These are phyloP conservation scores for Udeniomyces megalosporus DNA, from an alignment of 768 basidiomycete genomes.

Conservation along the genomic window DNA sequence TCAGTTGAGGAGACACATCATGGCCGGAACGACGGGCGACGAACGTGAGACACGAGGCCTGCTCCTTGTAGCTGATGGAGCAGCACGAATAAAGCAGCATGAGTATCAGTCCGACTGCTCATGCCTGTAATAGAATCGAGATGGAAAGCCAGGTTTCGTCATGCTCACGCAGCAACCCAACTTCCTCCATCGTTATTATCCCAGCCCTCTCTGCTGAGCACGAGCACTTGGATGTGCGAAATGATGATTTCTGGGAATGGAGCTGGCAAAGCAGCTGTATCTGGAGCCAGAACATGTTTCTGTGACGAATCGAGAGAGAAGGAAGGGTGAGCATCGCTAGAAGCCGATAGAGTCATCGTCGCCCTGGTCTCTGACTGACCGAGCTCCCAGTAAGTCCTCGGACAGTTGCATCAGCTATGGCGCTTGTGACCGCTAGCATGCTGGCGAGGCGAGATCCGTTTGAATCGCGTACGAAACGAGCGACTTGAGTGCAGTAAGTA, in stretches of 20 bases:
- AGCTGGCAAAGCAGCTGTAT: slow-evolving; percentile 5
- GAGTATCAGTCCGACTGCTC: no score
- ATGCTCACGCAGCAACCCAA: slow-evolving; percentile 5
- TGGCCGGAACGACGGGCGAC: no score
- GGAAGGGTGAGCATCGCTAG: neutral
- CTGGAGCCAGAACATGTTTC: slow-evolving; percentile 9
- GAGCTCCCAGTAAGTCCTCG: neutral
- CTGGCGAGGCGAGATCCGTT: neutral
- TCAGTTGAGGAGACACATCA: no score
- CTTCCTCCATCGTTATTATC: neutral
- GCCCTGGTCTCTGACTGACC: no score
- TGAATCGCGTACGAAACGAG: neutral
- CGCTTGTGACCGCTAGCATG: neutral
- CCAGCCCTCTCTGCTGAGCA: slow-evolving; percentile 46
- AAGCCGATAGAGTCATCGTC: no score
- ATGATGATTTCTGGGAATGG: slow-evolving; percentile 82
- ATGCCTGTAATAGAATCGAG: no score
- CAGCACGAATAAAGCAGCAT: no score
- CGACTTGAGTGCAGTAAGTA: neutral
- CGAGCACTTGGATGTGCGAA: slow-evolving; percentile 61
- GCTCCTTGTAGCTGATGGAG: slow-evolving; percentile 73
- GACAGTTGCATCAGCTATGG: neutral
- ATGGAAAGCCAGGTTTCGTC: no score
- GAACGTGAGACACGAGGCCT: slow-evolving; percentile 58
- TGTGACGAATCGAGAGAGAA: neutral